Percentiles rank a stretch among this genome's conserved stretches.
Conservation (phyloP, 2,329 filamentous ascomycete genomes). For the Alternaria incomplexa region DNA sequence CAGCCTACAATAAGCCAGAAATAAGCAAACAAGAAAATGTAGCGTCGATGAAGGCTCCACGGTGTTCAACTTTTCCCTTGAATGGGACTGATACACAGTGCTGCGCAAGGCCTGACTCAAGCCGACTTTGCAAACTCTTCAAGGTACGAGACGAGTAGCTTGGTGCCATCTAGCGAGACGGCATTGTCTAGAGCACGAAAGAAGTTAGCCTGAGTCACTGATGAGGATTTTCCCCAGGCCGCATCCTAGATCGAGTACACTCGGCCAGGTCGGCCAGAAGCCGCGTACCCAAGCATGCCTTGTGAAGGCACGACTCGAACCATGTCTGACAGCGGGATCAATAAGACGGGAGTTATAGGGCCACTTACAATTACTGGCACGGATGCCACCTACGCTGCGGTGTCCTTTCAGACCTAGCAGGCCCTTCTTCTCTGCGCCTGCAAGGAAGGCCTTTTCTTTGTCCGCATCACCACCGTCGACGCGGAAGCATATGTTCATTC, state of each 20-base stretch:
- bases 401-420: slow-evolving; percentile 88
- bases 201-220: slow-evolving; percentile 19
- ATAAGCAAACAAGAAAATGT: background rate
- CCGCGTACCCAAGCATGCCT: slow-evolving; percentile 21
- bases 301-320: slow-evolving; percentile 1
- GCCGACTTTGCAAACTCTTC: slow-evolving; percentile 60
- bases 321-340: slow-evolving; percentile 7
- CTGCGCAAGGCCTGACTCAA: slow-evolving; percentile 24
- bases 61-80: background rate
- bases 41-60: background rate
- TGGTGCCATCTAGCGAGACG: slow-evolving; percentile 69
- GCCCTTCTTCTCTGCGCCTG: slow-evolving; percentile 70
- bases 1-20: background rate
- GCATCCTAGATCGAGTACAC: slow-evolving; percentile 4
- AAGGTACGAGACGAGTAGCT: slow-evolving; percentile 72
- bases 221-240: slow-evolving; percentile 1
- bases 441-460: slow-evolving; percentile 80
- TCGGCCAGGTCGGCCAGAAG: background rate
- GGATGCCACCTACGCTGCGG: slow-evolving; percentile 82
- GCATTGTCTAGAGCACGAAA: slow-evolving; percentile 68
- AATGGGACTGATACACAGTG: background rate
- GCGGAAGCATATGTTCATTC: slow-evolving; percentile 96
- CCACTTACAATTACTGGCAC: slow-evolving; percentile 74
- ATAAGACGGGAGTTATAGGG: slow-evolving; percentile 9
- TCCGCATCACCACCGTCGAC: slow-evolving; percentile 69